A percentile compares a stretch with the other conserved stretches of the same genome.
Evolutionary conservation across 768 basidiomycete species (phyloP).

Genomic region (Boletus patriciae): DNA sequence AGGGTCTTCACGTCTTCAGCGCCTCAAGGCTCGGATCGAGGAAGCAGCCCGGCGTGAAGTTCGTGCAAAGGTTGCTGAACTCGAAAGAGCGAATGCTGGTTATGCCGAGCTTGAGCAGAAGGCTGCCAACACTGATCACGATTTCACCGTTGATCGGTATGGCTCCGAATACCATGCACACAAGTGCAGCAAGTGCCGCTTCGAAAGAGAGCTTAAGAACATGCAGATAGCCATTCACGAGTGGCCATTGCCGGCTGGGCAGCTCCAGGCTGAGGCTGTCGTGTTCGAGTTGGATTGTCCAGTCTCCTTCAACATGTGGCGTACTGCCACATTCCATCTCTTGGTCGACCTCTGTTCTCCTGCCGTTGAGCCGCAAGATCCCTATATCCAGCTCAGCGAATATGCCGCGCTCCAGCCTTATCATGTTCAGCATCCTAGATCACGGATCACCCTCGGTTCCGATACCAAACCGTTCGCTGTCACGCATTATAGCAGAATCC

Average conservation of each 20-base stretch:
- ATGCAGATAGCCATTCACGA: conserved; percentile 42
- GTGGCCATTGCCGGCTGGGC: conserved; percentile 44
- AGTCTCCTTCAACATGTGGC: conserved; percentile 42
- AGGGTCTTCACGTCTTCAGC: conserved; percentile 20
- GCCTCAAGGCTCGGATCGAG: conserved; percentile 34
- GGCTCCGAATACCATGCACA: neutral
- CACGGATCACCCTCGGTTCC: conserved; percentile 24
- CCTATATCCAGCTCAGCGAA: conserved; percentile 13
- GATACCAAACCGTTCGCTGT: conserved; percentile 17
- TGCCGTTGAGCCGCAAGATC: neutral
- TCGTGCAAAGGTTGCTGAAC: conserved; percentile 29
- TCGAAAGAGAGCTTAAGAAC: conserved; percentile 13
- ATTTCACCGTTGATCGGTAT: neutral
- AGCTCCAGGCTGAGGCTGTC: conserved; percentile 24
- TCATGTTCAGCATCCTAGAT: conserved; percentile 11
- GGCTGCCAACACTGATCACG: conserved; percentile 8
- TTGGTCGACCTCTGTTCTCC: conserved; percentile 37
- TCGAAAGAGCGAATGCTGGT: conserved; percentile 21
- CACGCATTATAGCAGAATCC: conserved; percentile 12
- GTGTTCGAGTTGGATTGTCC: conserved; percentile 48
- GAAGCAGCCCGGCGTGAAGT: conserved; percentile 20
- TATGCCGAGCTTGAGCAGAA: conserved; percentile 19
- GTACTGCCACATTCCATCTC: conserved; percentile 40
- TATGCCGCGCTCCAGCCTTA: conserved; percentile 16
- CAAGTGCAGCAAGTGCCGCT: conserved; percentile 32